phyloP scores from a whole-genome alignment of 1,284 basidiomycete species.

The Sparassis latifolia region DNA sequence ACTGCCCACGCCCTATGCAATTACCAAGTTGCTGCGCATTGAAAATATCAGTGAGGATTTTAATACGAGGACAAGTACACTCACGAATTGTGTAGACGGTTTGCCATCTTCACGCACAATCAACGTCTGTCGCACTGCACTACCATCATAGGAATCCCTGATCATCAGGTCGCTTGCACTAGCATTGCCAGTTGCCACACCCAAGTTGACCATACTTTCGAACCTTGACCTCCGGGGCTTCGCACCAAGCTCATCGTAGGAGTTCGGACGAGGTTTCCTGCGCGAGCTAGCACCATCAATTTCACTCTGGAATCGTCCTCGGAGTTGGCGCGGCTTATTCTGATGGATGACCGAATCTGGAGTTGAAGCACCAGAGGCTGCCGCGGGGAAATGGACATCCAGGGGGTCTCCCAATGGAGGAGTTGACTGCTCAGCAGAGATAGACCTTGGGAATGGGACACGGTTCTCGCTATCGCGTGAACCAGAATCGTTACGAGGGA shows the following conservation, averaged over 20 bases:
- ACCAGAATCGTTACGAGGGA: slow-evolving; percentile 32
- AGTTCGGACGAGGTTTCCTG: slow-evolving; percentile 53
- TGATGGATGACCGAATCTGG: slow-evolving; percentile 14
- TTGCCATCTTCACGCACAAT: slow-evolving; percentile 81
- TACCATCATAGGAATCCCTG: slow-evolving; percentile 56
- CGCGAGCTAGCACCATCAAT: slow-evolving; percentile 48
- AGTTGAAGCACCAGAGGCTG: slow-evolving; percentile 14
- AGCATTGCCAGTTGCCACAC: slow-evolving; percentile 42
- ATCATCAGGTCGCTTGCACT: slow-evolving; percentile 60
- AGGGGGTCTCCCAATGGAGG: slow-evolving; percentile 27
- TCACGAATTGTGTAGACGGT: slow-evolving; percentile 76
- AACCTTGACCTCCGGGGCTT: slow-evolving; percentile 49
- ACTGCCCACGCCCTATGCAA: slow-evolving; percentile 94
- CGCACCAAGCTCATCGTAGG: slow-evolving; percentile 58
- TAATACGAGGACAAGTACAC: slow-evolving; percentile 26
- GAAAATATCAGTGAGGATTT: background rate
- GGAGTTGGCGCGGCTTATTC: slow-evolving; percentile 42
- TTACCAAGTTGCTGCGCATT: slow-evolving; percentile 81
- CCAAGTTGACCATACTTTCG: slow-evolving; percentile 63
- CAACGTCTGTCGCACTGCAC: slow-evolving; percentile 66
- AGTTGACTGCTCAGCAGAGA: slow-evolving; percentile 43
- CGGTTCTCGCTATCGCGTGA: slow-evolving; percentile 27
- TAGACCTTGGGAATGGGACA: slow-evolving; percentile 59
- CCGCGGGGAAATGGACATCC: slow-evolving; percentile 26
- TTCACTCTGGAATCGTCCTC: slow-evolving; percentile 67